Evolutionary conservation across 768 basidiomycete genomes (phyloP).

Genomic region (Trametes cingulata): DNA sequence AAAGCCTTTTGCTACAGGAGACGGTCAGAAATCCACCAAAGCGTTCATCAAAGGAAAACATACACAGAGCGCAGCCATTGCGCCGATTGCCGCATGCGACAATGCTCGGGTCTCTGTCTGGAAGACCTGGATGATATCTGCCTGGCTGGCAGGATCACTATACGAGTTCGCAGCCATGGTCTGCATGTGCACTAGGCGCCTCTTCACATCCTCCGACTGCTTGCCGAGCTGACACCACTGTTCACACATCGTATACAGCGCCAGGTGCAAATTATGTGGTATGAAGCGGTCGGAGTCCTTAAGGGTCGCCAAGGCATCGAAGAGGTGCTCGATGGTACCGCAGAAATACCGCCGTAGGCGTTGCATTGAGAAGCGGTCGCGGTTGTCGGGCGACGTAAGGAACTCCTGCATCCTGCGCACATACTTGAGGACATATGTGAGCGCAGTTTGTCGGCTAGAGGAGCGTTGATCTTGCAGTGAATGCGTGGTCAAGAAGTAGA

Average conservation of each 20-base stretch:
- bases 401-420: constrained; percentile 81
- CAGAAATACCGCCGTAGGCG: constrained; percentile 89
- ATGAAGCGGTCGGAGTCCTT: constrained; percentile 79
- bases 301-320: constrained; percentile 69
- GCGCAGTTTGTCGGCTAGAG: constrained; percentile 66
- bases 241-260: constrained; percentile 83
- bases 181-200: constrained; percentile 70
- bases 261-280: constrained; percentile 71
- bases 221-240: constrained; percentile 91
- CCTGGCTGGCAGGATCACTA: constrained; percentile 54
- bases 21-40: neutral
- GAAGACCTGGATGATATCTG: constrained; percentile 51
- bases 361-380: constrained; percentile 77
- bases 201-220: constrained; percentile 70
- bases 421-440: constrained; percentile 83
- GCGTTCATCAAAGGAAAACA: constrained; percentile 37
- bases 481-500: constrained; percentile 84
- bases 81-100: constrained; percentile 82
- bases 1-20: constrained; percentile 70
- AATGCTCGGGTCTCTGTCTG: constrained; percentile 69
- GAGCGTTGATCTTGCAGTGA: constrained; percentile 70
- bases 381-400: constrained; percentile 68
- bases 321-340: constrained; percentile 82
- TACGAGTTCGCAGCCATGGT: constrained; percentile 57
- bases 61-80: constrained; percentile 86